Conservation (phyloP, 768 basidiomycete genomes). For the Hypholoma sublateritium region DNA sequence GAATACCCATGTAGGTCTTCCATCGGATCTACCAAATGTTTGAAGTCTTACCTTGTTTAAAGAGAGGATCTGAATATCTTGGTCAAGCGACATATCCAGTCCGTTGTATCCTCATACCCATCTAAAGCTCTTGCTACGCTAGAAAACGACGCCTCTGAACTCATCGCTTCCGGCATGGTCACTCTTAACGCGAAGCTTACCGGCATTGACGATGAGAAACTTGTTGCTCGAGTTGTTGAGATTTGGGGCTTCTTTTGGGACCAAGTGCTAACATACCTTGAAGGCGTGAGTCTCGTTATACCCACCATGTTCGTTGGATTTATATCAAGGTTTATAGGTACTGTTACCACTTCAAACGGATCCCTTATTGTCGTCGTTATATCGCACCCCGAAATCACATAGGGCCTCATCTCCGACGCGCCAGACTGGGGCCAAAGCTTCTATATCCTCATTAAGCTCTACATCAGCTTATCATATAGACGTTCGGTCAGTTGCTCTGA, state of each 20-base stretch:
- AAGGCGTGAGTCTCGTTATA: constrained; percentile 61
- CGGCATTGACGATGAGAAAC: constrained; percentile 74
- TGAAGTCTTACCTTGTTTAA: constrained; percentile 9
- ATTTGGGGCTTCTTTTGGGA: constrained; percentile 96
- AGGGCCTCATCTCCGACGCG: constrained; percentile 48
- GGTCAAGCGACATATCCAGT: constrained; percentile 75
- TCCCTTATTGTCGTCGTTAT: constrained; percentile 62
- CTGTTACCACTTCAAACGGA: constrained; percentile 38
- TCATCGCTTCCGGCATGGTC: constrained; percentile 88
- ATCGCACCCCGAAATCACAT: constrained; percentile 60
- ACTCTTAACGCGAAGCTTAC: constrained; percentile 85
- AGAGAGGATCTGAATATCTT: constrained; percentile 88
- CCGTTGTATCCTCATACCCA: constrained; percentile 70
- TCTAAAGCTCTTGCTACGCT: constrained; percentile 73
- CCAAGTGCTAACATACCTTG: constrained; percentile 81
- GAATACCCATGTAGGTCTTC: constrained; percentile 71
- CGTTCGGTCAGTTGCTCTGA: constrained; percentile 76
- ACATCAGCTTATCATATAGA: constrained; percentile 61
- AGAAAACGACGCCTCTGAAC: constrained; percentile 76
- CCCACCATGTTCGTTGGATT: background rate
- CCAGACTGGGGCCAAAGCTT: constrained; percentile 43
- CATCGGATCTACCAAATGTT: background rate
- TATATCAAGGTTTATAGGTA: constrained; percentile 22
- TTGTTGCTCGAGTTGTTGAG: constrained; percentile 78
- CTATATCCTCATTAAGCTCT: constrained; percentile 34